Evolutionary conservation across 192 early-diverging fungal species (phyloP), one percentile per base, ranked within the genome.

Genomic region (Chytriomyces confervae): DNA sequence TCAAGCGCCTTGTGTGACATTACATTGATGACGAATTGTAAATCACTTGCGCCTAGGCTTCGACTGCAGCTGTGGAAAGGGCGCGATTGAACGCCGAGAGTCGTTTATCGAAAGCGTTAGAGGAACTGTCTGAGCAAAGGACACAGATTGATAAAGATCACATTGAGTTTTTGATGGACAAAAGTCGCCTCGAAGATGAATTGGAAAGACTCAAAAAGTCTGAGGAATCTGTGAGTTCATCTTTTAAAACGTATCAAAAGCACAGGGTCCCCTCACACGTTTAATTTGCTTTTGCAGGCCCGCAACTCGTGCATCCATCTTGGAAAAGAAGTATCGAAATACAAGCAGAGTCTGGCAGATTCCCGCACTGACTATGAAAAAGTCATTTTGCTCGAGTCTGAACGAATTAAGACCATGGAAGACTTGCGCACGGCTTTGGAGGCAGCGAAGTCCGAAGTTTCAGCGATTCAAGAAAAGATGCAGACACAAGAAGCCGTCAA

Each of bases 301-400:
- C n/a, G 29, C 11, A 72, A 48, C 13, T 65, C 13, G n/a, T 44
- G 23, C n/a, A 7, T 72, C 27, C 5, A 20, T 29, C 16, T 79
- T 8, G 13, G 47, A 29, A 62, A 50, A 36, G 78, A 73, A 60
- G 18, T 73, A 13, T 20, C 49, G 20, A 7, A 29, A 18, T 71
- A 50, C 45, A 50, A 69, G 23, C 44, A 75, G 50, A 43, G 66
- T 13, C 50, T 79, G 44, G 20, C n/a, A 0, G 71, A 75, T 11
- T 62, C 78, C 6, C 20, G 51, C n/a, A 67, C 65, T 11, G 78
- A 79, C 48, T 79, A 79, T 68, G 78, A 79, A 5, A 72, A 72
- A 36, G 69, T 79, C 8, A 75, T 79, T 67, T 64, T 79, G 46
- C 10, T 66, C 18, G 78, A 79, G 53, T n/a, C 46, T 10, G 78